These are phyloP conservation scores for Cornus kousa DNA, from an alignment of 148 eudicot genomes.

Conservation along the genomic window DNA sequence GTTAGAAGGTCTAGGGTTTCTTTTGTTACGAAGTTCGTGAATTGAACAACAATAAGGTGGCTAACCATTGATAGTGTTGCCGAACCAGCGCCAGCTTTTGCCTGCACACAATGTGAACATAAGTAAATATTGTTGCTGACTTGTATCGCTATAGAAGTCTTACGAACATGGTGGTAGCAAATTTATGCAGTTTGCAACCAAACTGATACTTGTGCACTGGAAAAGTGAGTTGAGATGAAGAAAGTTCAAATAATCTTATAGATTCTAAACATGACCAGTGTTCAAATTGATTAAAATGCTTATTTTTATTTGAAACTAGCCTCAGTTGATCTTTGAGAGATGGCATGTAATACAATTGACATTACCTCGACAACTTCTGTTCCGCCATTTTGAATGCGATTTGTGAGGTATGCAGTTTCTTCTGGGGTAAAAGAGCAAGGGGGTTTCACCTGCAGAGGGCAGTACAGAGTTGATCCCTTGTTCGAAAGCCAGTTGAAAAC, in stretches of 20 bases:
- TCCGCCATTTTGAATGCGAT: conserved; percentile 98
- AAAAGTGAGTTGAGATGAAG: not conserved
- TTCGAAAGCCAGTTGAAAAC: not conserved
- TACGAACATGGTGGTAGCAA: not conserved
- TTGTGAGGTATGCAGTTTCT: conserved; percentile 73
- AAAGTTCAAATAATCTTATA: not conserved
- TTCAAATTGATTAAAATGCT: not conserved
- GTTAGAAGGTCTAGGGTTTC: not conserved
- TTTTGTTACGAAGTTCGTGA: not conserved
- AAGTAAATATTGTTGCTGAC: not conserved
- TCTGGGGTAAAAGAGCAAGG: conserved; percentile 76
- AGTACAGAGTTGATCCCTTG: not conserved
- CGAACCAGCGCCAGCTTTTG: conserved; percentile 97
- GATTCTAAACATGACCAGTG: not conserved
- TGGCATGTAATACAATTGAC: not conserved
- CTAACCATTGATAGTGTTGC: conserved; percentile 95
- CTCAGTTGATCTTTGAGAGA: not conserved
- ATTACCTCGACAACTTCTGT: conserved; percentile 98
- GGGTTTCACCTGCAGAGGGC: conserved; percentile 71
- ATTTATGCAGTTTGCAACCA: not conserved
- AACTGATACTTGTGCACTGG: not conserved
- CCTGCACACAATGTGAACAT: conserved; percentile 42
- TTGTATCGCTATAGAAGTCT: no score
- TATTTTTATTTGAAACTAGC: not conserved
- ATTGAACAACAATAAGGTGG: conserved; percentile 5